Percentiles rank a stretch among this genome's conserved stretches.
These are phyloP conservation scores for Phytopythium vexans DNA, from an alignment of 352 stramenopile genomes.

Conservation along the genomic window DNA sequence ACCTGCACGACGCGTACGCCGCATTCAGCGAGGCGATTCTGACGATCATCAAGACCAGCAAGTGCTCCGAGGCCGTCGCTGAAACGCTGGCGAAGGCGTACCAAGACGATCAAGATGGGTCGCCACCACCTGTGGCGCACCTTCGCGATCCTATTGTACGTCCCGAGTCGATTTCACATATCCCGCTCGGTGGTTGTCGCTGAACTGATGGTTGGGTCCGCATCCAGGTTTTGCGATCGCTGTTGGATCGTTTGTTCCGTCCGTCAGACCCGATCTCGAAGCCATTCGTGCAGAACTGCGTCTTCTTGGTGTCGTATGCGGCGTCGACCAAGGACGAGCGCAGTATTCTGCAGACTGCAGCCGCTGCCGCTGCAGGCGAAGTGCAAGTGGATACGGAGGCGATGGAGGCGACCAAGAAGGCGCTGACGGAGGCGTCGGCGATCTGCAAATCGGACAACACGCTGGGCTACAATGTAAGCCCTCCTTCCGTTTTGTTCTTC, in stretches of 20 bases:
- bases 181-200: slow-evolving; percentile 1
- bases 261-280: slow-evolving; percentile 56
- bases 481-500: neutral
- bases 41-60: slow-evolving; percentile 73
- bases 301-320: slow-evolving; percentile 70
- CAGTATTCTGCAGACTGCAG: slow-evolving; percentile 56
- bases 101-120: slow-evolving; percentile 20
- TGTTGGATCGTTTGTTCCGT: slow-evolving; percentile 83
- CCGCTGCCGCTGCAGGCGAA: slow-evolving; percentile 14
- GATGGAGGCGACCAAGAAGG: slow-evolving; percentile 62
- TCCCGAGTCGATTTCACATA: slow-evolving; percentile 2
- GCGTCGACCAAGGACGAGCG: slow-evolving; percentile 75
- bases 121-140: slow-evolving; percentile 59
- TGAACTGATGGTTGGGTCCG: neutral
- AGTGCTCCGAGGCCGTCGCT: slow-evolving; percentile 56
- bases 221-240: slow-evolving; percentile 64
- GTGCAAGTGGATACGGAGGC: slow-evolving; percentile 48
- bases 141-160: slow-evolving; percentile 71
- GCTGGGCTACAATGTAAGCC: slow-evolving; percentile 81
- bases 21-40: slow-evolving; percentile 68
- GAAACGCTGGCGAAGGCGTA: slow-evolving; percentile 76
- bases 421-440: slow-evolving; percentile 63
- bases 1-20: slow-evolving; percentile 39
- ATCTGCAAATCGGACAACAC: slow-evolving; percentile 86
- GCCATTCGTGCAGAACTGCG: slow-evolving; percentile 63